Evolutionary conservation across 805 yeast genomes (phyloP).

Genomic region (Saccharomycopsis fibuligera): DNA sequence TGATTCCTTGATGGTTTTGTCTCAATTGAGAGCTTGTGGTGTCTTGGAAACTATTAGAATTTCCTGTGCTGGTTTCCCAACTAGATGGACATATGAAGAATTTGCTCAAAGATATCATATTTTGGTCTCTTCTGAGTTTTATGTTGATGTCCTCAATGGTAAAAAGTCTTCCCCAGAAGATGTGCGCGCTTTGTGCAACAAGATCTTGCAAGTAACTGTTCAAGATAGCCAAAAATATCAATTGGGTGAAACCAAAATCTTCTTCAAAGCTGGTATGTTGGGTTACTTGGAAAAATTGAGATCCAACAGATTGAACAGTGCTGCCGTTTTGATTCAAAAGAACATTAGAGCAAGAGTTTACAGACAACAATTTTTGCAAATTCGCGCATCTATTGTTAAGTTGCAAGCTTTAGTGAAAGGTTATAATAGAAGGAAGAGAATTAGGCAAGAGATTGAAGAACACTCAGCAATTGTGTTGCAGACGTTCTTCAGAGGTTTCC

Average conservation of each 20-base stretch:
- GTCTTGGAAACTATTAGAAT: constrained; percentile 93
- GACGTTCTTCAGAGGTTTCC: constrained; percentile 51
- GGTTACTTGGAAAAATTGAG: constrained; percentile 85
- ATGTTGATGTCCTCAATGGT: constrained; percentile 53
- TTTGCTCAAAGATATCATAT: constrained; percentile 86
- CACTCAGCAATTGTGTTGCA: constrained; percentile 69
- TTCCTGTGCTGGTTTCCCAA: constrained; percentile 97
- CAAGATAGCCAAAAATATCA: constrained; percentile 69
- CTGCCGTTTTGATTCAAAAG: constrained; percentile 85
- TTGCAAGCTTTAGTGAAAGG: constrained; percentile 67
- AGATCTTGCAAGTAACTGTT: constrained; percentile 58
- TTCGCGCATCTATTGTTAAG: constrained; percentile 44
- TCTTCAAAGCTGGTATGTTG: constrained; percentile 94
- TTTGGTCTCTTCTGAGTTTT: constrained; percentile 62
- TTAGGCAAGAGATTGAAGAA: constrained; percentile 48
- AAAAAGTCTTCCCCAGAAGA: constrained; percentile 45
- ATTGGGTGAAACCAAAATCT: constrained; percentile 88
- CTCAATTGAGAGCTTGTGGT: constrained; percentile 97
- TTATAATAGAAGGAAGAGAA: constrained; percentile 45
- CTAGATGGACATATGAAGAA: constrained; percentile 91
- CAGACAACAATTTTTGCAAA: constrained; percentile 54
- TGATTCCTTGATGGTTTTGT: constrained; percentile 89
- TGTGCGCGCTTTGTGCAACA: constrained; percentile 58
- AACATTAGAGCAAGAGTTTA: constrained; percentile 59
- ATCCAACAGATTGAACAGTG: constrained; percentile 64